phyloP scores from a whole-genome alignment of 1,139 yeast species.

The Hyphopichia burtonii region DNA sequence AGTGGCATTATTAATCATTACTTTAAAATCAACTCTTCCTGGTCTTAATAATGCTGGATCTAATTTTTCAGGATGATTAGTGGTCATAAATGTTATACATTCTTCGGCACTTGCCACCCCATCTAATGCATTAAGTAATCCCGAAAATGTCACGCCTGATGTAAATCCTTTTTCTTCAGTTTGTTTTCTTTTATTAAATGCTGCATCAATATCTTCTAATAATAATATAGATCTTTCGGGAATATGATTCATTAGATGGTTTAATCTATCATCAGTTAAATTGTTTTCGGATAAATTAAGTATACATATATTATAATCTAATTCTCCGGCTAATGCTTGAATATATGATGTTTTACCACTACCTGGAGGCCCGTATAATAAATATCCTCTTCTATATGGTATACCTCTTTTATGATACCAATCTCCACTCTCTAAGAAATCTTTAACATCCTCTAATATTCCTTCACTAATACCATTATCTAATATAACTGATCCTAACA shows the following conservation, averaged over 20 bases:
- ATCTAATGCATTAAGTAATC: conserved; percentile 87
- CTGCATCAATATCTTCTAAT: conserved; percentile 94
- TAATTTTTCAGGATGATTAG: conserved; percentile 90
- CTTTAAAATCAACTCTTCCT: conserved; percentile 89
- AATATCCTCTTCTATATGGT: conserved; percentile 93
- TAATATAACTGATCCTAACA: conserved; percentile 80
- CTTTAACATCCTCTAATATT: conserved; percentile 70
- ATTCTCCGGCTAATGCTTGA: conserved; percentile 94
- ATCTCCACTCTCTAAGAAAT: conserved; percentile 72
- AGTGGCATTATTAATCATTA: conserved; percentile 80
- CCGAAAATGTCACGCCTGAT: conserved; percentile 94
- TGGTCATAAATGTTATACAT: conserved; percentile 94
- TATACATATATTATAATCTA: conserved; percentile 93
- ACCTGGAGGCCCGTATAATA: conserved; percentile 97
- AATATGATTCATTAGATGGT: conserved; percentile 93
- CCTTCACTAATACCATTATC: conserved; percentile 70
- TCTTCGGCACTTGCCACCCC: conserved; percentile 99
- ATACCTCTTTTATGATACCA: conserved; percentile 98
- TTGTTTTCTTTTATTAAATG: conserved; percentile 82
- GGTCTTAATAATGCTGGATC: conserved; percentile 90
- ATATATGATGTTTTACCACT: conserved; percentile 95
- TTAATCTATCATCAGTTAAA: conserved; percentile 88
- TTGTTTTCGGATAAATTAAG: conserved; percentile 87
- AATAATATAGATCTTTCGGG: conserved; percentile 85
- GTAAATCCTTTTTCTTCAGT: conserved; percentile 76